Evolutionary conservation across 2,329 filamentous ascomycete species (phyloP), one percentile per base, ranked within the genome.

Genomic region (Ophiostoma ulmi): DNA sequence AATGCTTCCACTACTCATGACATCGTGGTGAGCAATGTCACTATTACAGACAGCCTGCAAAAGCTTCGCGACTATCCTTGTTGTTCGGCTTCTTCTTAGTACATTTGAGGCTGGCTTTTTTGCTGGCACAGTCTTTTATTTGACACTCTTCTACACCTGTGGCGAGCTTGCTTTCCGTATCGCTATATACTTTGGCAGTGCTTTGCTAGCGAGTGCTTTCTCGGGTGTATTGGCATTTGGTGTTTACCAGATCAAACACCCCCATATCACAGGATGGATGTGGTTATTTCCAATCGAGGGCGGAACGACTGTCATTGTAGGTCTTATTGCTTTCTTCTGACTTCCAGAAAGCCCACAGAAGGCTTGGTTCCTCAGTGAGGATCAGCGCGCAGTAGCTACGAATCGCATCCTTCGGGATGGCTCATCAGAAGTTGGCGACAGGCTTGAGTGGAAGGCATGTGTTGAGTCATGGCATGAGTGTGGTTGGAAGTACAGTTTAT

Each of bases 81-180:
- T 89, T 2, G 77, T 91, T 26, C 83, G 89, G 31, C 91, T 88
- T 86, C 89, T 92, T 74, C 80, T 93, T 22, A 90, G 90, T 70
- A 88, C 88, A 82, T 82, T 87, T 0, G 89, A 92, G 76, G 83
- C 83, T 1, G 89, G 86, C 2, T 91, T 91, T 79, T 91, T 91
- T 76, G 89, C 90, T 0, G 79, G 90, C 4, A 89, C 91, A 36
- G 83, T 84, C 72, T 83, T 83, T 73, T 84, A 84, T 73, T 80
- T 85, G 68, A 87, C 85, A 1, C 87, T 84, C 1, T 92, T 92
- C 78, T 93, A 92, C 77, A 86, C 88, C 20, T 85, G 90, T 69
- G 87, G 86, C 38, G 90, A 92, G 76, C 83, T 92, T 4, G 90
- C 89, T 6, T 83, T 90, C 10, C 86, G 90, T 2, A 82, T 92